Percentiles rank a stretch among this genome's conserved stretches.
These are phyloP conservation scores for Suillus plorans DNA, from an alignment of 768 basidiomycete genomes.

Conservation along the genomic window DNA sequence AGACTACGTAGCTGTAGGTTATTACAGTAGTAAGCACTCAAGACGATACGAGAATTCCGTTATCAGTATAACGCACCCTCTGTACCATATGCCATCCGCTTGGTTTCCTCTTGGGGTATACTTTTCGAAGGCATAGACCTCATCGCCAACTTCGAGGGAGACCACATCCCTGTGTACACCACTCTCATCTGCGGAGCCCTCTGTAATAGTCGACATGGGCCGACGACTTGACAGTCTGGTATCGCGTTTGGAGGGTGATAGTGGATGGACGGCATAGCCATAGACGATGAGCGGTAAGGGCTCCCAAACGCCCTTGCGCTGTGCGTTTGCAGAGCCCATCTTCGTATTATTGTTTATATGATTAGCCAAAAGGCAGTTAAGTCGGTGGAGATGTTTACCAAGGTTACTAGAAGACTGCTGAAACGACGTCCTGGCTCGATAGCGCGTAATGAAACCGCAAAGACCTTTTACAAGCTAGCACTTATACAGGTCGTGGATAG, in stretches of 20 bases:
- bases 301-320: slow-evolving; percentile 54
- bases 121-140: slow-evolving; percentile 95
- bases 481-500: not conserved
- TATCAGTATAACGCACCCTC: slow-evolving; percentile 67
- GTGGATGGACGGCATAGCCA: slow-evolving; percentile 87
- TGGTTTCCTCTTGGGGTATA: slow-evolving; percentile 75
- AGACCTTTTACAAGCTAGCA: not conserved
- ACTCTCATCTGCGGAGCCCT: slow-evolving; percentile 57
- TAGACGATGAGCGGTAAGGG: slow-evolving; percentile 78
- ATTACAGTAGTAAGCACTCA: not conserved
- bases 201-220: slow-evolving; percentile 43
- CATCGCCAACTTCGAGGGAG: slow-evolving; percentile 90
- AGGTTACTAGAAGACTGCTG: not conserved
- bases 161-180: slow-evolving; percentile 73
- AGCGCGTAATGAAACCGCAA: not conserved
- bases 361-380: not conserved
- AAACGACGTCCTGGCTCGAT: not conserved
- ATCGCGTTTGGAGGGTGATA: slow-evolving; percentile 73
- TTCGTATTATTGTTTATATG: not conserved
- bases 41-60: slow-evolving; percentile 1
- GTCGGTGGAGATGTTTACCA: not conserved
- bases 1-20: slow-evolving; percentile 74
- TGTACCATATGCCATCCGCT: slow-evolving; percentile 84
- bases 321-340: slow-evolving; percentile 23
- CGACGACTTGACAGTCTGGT: slow-evolving; percentile 54